phyloP scores from a whole-genome alignment of 331 rosid genomes.

The Phaseolus coccineus region DNA sequence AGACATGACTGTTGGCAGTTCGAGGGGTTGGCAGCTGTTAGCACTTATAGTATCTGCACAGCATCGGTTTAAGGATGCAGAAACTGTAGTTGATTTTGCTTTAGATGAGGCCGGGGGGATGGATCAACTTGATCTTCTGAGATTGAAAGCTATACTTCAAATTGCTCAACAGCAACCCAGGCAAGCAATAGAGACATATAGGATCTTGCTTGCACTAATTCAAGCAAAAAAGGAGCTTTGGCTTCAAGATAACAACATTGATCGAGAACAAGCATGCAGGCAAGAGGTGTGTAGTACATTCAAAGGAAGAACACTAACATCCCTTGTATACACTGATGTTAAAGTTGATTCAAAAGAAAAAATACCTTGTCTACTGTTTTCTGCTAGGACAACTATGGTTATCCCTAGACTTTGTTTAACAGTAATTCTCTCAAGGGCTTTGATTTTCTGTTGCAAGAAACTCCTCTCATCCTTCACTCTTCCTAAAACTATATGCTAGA shows the following conservation, averaged over 20 bases:
- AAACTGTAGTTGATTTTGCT: constrained; percentile 77
- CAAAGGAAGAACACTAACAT: constrained; percentile 4
- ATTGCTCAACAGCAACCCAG: constrained; percentile 76
- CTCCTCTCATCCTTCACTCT: neutral
- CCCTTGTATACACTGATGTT: constrained; percentile 14
- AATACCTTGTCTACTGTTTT: neutral
- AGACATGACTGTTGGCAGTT: constrained; percentile 61
- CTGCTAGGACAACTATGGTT: neutral
- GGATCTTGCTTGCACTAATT: constrained; percentile 74
- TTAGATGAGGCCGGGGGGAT: constrained; percentile 69
- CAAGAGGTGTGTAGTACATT: constrained; percentile 46
- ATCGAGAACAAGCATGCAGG: constrained; percentile 30
- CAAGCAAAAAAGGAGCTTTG: constrained; percentile 66
- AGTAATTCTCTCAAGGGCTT: neutral
- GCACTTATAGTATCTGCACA: constrained; percentile 78
- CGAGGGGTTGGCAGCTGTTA: constrained; percentile 70
- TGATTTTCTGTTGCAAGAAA: neutral
- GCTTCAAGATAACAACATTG: constrained; percentile 47
- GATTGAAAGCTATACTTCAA: constrained; percentile 81
- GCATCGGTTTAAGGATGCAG: constrained; percentile 72
- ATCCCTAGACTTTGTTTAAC: neutral
- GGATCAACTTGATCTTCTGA: constrained; percentile 75
- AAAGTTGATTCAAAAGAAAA: constrained; percentile 25
- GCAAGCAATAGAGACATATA: constrained; percentile 86
- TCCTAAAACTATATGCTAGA: constrained; percentile 8